These are phyloP conservation scores for Kalmusia sp. DNA, from an alignment of 2,329 filamentous ascomycete species.

Conservation along the genomic window DNA sequence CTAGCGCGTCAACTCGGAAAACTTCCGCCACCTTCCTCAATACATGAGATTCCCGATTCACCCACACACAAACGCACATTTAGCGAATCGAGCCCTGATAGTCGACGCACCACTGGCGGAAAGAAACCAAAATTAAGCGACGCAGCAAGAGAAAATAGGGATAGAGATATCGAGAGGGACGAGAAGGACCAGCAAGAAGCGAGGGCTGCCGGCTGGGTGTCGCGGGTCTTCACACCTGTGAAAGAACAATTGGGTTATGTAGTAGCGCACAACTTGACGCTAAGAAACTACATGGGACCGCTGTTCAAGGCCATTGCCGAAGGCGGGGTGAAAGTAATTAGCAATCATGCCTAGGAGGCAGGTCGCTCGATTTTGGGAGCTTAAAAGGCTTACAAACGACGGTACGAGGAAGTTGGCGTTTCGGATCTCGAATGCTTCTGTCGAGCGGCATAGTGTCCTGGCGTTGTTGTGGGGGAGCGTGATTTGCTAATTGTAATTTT, in stretches of 20 bases:
- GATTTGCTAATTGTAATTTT: neutral
- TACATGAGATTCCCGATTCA: constrained; percentile 33
- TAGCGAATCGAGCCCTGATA: constrained; percentile 34
- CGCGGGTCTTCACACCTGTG: constrained; percentile 71
- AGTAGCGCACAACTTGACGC: constrained; percentile 68
- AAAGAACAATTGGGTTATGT: constrained; percentile 71
- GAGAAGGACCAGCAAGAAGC: constrained; percentile 56
- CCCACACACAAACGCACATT: constrained; percentile 40
- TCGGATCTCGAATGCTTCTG: neutral
- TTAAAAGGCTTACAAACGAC: too few relatives aligned
- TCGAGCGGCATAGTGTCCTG: constrained; percentile 2
- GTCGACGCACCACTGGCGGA: constrained; percentile 44
- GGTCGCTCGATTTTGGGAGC: too few relatives aligned
- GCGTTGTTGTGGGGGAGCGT: constrained; percentile 1
- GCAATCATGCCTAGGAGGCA: neutral
- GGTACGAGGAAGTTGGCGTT: neutral
- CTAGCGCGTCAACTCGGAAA: constrained; percentile 63
- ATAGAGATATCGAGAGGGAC: constrained; percentile 45
- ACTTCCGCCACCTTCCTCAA: constrained; percentile 35
- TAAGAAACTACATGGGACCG: constrained; percentile 47
- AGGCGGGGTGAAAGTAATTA: constrained; percentile 25
- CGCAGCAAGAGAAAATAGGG: constrained; percentile 33
- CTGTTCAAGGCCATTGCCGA: constrained; percentile 45
- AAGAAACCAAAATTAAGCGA: constrained; percentile 51
- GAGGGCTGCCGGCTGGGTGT: constrained; percentile 67